Percentiles rank a stretch among this genome's conserved stretches.
Evolutionary conservation across 208 protist species (phyloP).

Genomic region (Leishmania aethiopica): DNA sequence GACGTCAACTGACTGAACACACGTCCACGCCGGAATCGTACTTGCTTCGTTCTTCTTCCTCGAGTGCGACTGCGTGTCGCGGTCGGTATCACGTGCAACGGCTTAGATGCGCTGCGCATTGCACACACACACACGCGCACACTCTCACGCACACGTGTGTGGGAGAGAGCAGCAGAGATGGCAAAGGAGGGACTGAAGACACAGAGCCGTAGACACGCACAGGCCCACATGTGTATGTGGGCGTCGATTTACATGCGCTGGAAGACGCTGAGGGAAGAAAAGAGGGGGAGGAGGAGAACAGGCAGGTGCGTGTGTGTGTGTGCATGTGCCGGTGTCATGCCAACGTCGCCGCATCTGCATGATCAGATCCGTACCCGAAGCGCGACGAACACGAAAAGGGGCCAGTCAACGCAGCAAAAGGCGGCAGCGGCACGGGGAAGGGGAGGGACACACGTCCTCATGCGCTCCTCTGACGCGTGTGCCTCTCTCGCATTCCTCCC

Average conservation of each 20-base stretch:
- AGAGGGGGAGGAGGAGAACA: neutral
- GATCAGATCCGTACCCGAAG: neutral
- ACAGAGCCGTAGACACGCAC: neutral
- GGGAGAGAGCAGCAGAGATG: neutral
- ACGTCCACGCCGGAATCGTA: neutral
- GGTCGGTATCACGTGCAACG: neutral
- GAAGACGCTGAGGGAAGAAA: neutral
- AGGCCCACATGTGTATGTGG: neutral
- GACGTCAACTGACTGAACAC: neutral
- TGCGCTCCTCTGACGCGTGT: neutral
- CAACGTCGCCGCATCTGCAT: neutral
- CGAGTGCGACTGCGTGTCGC: neutral
- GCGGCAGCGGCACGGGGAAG: neutral
- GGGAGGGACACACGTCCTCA: neutral
- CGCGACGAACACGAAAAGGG: neutral
- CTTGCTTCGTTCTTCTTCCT: neutral
- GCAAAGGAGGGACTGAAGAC: neutral
- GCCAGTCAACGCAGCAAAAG: neutral
- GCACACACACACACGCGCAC: neutral
- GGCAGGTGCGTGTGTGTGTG: too few species aligned
- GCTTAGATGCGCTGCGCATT: neutral
- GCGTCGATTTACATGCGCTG: neutral
- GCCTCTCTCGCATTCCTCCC: neutral
- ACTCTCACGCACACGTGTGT: neutral
- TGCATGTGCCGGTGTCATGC: neutral